Evolutionary conservation across 2,329 filamentous ascomycete species (phyloP).

Genomic region (Arthrobotrys pseudoclavata): DNA sequence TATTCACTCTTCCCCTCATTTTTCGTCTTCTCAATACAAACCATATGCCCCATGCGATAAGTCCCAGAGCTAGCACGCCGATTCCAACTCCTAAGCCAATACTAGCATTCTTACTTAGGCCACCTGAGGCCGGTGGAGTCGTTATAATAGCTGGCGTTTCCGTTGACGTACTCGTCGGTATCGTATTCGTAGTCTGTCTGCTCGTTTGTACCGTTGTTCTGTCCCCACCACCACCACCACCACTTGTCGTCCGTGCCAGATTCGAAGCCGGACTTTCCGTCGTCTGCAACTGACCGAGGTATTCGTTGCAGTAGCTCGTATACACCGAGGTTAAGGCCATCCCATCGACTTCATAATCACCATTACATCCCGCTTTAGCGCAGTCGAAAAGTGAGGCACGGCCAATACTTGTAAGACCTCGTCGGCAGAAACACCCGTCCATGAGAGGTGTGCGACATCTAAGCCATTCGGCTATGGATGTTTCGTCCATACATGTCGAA

Average conservation of each 20-base stretch:
- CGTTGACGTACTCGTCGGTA: neutral
- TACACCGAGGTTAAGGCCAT: neutral
- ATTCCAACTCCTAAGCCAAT: neutral
- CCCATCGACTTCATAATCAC: slow-evolving; percentile 1
- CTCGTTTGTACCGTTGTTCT: neutral
- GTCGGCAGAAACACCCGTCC: slow-evolving; percentile 3
- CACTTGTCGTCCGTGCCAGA: neutral
- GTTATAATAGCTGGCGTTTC: too few relatives aligned
- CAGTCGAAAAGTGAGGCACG: slow-evolving; percentile 5
- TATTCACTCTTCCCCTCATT: neutral
- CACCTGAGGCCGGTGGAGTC: neutral
- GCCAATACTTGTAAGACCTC: slow-evolving; percentile 5
- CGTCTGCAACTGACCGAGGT: neutral
- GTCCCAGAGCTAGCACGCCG: neutral
- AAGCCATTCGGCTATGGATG: neutral
- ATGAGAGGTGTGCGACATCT: slow-evolving; percentile 3
- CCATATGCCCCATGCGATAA: neutral
- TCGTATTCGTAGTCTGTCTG: neutral
- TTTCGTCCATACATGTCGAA: slow-evolving; percentile 4
- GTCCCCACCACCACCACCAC: neutral
- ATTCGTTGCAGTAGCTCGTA: neutral
- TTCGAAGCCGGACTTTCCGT: neutral
- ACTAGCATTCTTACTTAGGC: neutral
- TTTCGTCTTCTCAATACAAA: neutral
- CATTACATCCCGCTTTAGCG: slow-evolving; percentile 6